A percentile compares a stretch with the other conserved stretches of the same genome.
Conservation (phyloP, 495 filamentous ascomycete species). For the Podospora australis region DNA sequence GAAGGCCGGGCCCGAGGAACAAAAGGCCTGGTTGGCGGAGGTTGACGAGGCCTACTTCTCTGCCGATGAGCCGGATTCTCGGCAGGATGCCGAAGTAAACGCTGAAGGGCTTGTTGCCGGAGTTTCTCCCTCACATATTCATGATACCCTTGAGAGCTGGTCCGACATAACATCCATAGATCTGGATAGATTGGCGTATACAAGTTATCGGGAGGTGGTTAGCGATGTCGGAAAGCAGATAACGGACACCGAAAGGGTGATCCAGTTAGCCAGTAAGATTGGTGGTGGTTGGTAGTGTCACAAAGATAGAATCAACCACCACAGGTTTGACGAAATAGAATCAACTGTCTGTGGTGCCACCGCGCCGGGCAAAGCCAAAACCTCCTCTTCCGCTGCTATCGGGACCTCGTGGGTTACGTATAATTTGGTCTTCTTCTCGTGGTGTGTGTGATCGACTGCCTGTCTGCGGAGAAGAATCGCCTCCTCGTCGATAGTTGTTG, state of each 20-base stretch:
- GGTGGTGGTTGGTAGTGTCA: slow-evolving; percentile 79
- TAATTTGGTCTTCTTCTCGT: slow-evolving; percentile 44
- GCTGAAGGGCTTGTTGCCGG: slow-evolving; percentile 45
- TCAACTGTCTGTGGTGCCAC: slow-evolving; percentile 32
- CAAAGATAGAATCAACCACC: neutral
- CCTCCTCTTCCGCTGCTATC: slow-evolving; percentile 70
- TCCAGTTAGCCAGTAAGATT: slow-evolving; percentile 84
- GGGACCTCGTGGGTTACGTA: slow-evolving; percentile 66
- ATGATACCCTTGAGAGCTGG: slow-evolving; percentile 65
- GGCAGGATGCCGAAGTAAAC: slow-evolving; percentile 20
- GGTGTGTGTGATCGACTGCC: slow-evolving; percentile 39
- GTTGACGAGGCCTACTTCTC: slow-evolving; percentile 97
- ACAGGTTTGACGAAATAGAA: slow-evolving; percentile 14
- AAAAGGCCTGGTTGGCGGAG: slow-evolving; percentile 76
- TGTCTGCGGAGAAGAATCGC: slow-evolving; percentile 40
- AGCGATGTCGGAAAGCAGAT: slow-evolving; percentile 84
- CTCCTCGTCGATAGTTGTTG: slow-evolving; percentile 43
- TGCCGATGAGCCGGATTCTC: slow-evolving; percentile 52
- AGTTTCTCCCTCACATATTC: slow-evolving; percentile 49
- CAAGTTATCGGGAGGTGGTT: slow-evolving; percentile 83
- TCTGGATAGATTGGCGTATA: slow-evolving; percentile 68
- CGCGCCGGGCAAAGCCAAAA: slow-evolving; percentile 49
- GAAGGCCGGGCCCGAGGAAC: slow-evolving; percentile 61
- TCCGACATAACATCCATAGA: slow-evolving; percentile 59
- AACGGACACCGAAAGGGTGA: slow-evolving; percentile 71